phyloP scores from a whole-genome alignment of 75 land plant species.

The Pseudotsuga menziesii region DNA sequence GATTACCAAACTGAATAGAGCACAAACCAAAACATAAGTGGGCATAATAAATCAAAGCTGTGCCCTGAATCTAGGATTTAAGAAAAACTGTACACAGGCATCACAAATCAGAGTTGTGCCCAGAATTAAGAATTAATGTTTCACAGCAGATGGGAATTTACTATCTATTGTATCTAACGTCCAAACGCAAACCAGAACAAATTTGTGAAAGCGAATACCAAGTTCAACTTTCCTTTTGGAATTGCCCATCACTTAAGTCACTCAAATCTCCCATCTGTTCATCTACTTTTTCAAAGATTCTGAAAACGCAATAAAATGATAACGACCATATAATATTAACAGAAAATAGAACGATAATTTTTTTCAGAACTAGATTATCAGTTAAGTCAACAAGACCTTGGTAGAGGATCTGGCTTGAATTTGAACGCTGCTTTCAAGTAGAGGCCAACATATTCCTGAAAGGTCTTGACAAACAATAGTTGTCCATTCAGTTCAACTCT shows the following conservation, averaged over 20 bases:
- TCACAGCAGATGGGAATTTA: too few species aligned
- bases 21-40: neutral
- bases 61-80: neutral
- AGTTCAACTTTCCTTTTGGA: conserved; percentile 71
- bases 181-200: neutral
- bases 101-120: neutral
- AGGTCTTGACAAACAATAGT: conserved; percentile 65
- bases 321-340: neutral
- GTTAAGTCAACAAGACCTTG: conserved; percentile 28
- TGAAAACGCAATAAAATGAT: conserved; percentile 15
- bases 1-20: conserved; percentile 82
- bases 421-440: conserved; percentile 56
- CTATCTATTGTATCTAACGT: too few species aligned
- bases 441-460: conserved; percentile 71
- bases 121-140: neutral
- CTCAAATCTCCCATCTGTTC: conserved; percentile 93
- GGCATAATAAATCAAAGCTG: too few species aligned
- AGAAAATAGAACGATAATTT: neutral
- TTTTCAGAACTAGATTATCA: neutral
- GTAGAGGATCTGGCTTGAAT: conserved; percentile 43
- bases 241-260: conserved; percentile 91
- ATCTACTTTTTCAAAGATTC: conserved; percentile 59
- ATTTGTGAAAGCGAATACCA: neutral
- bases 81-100: neutral
- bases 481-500: conserved; percentile 91